A percentile compares a stretch with the other conserved stretches of the same genome.
These are phyloP conservation scores for Hanseniaspora taiwanica DNA, from an alignment of 805 yeast species.

Conservation along the genomic window DNA sequence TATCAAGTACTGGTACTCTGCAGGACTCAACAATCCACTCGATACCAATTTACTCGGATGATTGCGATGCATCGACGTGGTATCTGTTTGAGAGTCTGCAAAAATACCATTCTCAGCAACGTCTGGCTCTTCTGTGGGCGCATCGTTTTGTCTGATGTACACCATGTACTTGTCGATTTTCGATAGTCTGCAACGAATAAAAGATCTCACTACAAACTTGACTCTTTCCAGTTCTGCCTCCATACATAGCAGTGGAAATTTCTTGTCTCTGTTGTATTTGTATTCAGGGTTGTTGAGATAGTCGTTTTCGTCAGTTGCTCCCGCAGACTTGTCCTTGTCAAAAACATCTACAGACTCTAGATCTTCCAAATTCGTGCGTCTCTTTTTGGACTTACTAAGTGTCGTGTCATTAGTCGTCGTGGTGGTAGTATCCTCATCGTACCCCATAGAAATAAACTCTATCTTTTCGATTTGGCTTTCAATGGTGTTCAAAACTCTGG, in stretches of 20 bases:
- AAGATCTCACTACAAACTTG: constrained; percentile 68
- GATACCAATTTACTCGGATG: constrained; percentile 15
- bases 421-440: constrained; percentile 22
- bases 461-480: constrained; percentile 62
- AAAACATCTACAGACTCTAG: background rate
- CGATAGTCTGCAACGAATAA: constrained; percentile 59
- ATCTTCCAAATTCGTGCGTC: background rate
- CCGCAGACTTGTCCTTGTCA: constrained; percentile 3
- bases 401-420: too few species aligned
- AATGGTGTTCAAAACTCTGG: constrained; percentile 42
- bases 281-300: too few species aligned
- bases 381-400: too few species aligned
- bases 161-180: constrained; percentile 64
- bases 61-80: constrained; percentile 15
- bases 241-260: constrained; percentile 66
- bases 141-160: constrained; percentile 26
- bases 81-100: background rate
- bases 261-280: constrained; percentile 37
- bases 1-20: constrained; percentile 56
- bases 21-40: constrained; percentile 31
- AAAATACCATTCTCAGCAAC: background rate
- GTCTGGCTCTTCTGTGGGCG: background rate
- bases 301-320: too few species aligned
- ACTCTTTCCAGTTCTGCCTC: constrained; percentile 88
- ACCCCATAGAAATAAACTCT: constrained; percentile 68